A percentile compares a stretch with the other conserved stretches of the same genome.
Conservation (phyloP, 129 eudicot genomes). For the Erigeron canadensis region DNA sequence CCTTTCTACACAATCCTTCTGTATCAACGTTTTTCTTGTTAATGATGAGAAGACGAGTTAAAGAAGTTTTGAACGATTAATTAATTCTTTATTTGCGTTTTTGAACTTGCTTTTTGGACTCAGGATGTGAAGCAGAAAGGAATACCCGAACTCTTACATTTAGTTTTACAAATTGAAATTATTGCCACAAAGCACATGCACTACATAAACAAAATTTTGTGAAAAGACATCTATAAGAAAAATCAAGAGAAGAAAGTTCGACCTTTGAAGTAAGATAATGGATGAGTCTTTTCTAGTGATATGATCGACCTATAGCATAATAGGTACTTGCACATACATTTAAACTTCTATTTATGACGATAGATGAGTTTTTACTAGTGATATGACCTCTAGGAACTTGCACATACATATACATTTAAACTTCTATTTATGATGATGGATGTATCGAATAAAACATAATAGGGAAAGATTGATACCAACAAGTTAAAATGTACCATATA, state of each 20-base stretch:
- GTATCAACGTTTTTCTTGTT: no score
- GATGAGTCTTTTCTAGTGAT: neutral
- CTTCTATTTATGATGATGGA: slow-evolving; percentile 1
- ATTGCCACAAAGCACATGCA: no score
- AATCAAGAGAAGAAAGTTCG: neutral
- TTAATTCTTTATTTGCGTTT: no score
- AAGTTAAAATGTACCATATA: slow-evolving; percentile 1
- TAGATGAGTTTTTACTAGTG: neutral
- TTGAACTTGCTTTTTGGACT: no score
- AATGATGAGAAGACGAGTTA: no score
- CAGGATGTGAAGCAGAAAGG: no score
- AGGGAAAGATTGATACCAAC: slow-evolving; percentile 7
- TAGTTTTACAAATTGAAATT: no score
- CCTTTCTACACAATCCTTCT: no score
- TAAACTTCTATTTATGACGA: slow-evolving; percentile 4
- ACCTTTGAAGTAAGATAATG: neutral
- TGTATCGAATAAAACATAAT: neutral
- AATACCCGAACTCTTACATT: no score
- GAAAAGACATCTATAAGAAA: neutral
- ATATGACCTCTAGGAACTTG: slow-evolving; percentile 1
- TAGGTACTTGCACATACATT: neutral
- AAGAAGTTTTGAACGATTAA: no score
- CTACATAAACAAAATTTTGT: no score
- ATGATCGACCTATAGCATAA: slow-evolving; percentile 9
- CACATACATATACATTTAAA: neutral